A percentile compares a stretch with the other conserved stretches of the same genome.
Evolutionary conservation across 495 filamentous ascomycete genomes (phyloP).

Genomic region (Penicillium lagena): DNA sequence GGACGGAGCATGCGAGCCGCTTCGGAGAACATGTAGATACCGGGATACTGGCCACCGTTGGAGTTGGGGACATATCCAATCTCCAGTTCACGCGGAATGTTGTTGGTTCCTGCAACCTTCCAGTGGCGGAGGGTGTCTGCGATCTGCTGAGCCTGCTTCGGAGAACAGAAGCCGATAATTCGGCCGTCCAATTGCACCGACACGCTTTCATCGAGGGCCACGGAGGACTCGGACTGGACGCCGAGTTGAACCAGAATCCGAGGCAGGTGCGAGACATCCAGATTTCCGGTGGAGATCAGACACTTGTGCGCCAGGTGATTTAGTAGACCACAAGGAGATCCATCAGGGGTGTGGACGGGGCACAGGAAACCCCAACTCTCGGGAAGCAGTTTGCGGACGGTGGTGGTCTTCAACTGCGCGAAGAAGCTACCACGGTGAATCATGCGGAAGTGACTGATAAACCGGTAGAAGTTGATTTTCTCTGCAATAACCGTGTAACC

Average conservation of each 20-base stretch:
- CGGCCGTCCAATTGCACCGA: constrained; percentile 84
- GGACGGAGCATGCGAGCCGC: constrained; percentile 82
- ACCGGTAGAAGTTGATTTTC: constrained; percentile 98
- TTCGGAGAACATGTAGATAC: constrained; percentile 86
- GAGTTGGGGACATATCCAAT: constrained; percentile 86
- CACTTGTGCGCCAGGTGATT: constrained; percentile 97
- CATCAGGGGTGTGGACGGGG: constrained; percentile 96
- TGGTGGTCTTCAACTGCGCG: constrained; percentile 93
- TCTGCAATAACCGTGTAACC: constrained; percentile 96
- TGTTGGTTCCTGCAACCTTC: constrained; percentile 90
- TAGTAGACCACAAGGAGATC: constrained; percentile 85
- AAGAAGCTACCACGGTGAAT: constrained; percentile 99
- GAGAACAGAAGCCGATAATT: constrained; percentile 84
- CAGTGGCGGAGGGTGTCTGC: constrained; percentile 81
- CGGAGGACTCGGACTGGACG: constrained; percentile 62
- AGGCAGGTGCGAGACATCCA: constrained; percentile 69
- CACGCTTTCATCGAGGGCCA: constrained; percentile 71
- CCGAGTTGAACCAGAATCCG: constrained; percentile 70
- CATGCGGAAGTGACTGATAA: constrained; percentile 99
- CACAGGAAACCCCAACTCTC: constrained; percentile 98
- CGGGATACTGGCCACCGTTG: constrained; percentile 86
- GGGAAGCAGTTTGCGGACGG: constrained; percentile 88
- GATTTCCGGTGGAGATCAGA: constrained; percentile 65
- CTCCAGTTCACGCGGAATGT: constrained; percentile 78
- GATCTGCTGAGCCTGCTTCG: constrained; percentile 69